Evolutionary conservation across 2,329 filamentous ascomycete genomes (phyloP), one percentile per base, ranked within the genome.

Genomic region (Trichocomaceae sp.): DNA sequence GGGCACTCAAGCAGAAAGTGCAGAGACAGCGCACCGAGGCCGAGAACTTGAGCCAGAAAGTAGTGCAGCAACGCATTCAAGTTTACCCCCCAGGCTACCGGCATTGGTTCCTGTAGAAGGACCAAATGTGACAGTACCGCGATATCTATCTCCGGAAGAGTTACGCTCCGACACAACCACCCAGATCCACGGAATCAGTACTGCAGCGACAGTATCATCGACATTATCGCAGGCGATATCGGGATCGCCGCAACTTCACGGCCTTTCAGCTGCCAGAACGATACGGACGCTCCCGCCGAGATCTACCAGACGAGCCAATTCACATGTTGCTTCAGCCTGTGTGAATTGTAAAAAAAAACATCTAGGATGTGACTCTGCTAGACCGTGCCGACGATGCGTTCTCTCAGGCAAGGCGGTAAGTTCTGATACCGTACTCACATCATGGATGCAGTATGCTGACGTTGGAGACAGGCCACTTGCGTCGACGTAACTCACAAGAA

Each of bases 331-430:
- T 29, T 77, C 74, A 3, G 74, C 74, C 2, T 77, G 74, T 61
- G 72, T 77, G 13, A 76, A 77, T 58, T 77, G 74, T 61, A 77
- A 77, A 59, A 73, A 72, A 61, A 77, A 77, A 60, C 74, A 77
- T 58, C 57, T 77, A 50, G 71, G 73, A 41, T 77, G 74, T 59
- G 74, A 77, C 57, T 69, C 72, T 26, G 72, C 69, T 49, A 68
- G 74, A 41, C 74, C 74, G 20, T 77, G 74, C 61, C 70, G 70
- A 58, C 63, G 74, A 63, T 77, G 74, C 63, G 70, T 76, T 42
- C 64, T 75, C 46, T 69, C 72, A 42, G 73, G 73, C 12, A 77
- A 76, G 64, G 71, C 75, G 58, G 74, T 76, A 66, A 69, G 72
- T 64, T n/a, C 42, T 42, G 20, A 10, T 20, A 12, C 23, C 23